Evolutionary conservation across 1,139 yeast species (phyloP), one percentile per base, ranked within the genome.

Genomic region (Debaryomyces subglobosus): DNA sequence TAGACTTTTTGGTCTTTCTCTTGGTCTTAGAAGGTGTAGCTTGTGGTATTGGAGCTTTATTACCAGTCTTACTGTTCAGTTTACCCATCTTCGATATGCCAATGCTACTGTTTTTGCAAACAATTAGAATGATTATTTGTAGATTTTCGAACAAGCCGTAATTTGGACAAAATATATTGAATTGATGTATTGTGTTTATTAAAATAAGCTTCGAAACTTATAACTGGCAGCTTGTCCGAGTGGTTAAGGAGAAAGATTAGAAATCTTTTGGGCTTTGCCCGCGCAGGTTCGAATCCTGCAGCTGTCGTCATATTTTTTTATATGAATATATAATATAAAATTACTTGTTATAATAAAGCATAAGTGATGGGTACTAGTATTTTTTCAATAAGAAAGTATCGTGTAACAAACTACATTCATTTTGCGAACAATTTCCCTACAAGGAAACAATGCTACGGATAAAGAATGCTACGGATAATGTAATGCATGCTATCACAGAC

Each of bases 281-380:
- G 79, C 80, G 79, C 79, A 74, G 79, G 81, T 75, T 75, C 80
- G 81, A 76, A 65, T 74, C 81, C 79, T 75, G 81, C 79, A 73
- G 79, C 71, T 74, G 79, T 76, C 81, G 79, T 53, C 57, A 59
- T 64, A 60, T 67, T 68, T 67, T 64, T 58, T 53, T 35, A 30
- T 46, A 21, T 33, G 27, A 7, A 4, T 20, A 20, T 20, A 5
- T 20, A 20, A 20, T 20, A n/a, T n/a, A n/a, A n/a, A n/a, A n/a
- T n/a, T n/a, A n/a, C n/a, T n/a, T n/a, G n/a, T n/a, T n/a, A n/a
- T n/a, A n/a, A n/a, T n/a, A n/a, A n/a, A n/a, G n/a, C n/a, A n/a
- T n/a, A n/a, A n/a, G n/a, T n/a, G n/a, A n/a, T n/a, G n/a, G n/a
- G n/a, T n/a, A n/a, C n/a, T n/a, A n/a, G 4, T 20, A 5, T 5